Percentiles rank a stretch among this genome's conserved stretches.
phyloP scores from a whole-genome alignment of 2,329 filamentous ascomycete species.

The Hypoxylon sp. region DNA sequence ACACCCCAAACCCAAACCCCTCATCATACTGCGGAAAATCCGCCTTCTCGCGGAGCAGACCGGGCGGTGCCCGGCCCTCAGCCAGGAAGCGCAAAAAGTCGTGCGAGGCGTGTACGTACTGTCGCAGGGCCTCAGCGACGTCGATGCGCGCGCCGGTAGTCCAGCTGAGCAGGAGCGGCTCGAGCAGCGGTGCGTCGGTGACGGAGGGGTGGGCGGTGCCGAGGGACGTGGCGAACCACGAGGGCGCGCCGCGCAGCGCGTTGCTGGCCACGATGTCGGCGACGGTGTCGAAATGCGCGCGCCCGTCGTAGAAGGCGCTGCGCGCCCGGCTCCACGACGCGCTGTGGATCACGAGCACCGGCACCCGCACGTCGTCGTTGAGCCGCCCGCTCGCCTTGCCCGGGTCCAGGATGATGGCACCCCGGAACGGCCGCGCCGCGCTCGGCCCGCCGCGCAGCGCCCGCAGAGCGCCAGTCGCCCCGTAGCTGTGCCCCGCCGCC shows the following conservation, averaged over 20 bases:
- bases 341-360: constrained; percentile 68
- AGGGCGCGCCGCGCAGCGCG: constrained; percentile 52
- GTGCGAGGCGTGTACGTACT: constrained; percentile 67
- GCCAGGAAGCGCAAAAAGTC: constrained; percentile 63
- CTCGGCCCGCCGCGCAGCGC: constrained; percentile 60
- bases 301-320: constrained; percentile 67
- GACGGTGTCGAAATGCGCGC: constrained; percentile 71
- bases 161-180: constrained; percentile 66
- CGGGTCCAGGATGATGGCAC: constrained; percentile 69
- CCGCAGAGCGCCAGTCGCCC: constrained; percentile 69
- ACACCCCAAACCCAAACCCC: constrained; percentile 44
- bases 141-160: constrained; percentile 68
- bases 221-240: constrained; percentile 63
- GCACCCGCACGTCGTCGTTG: constrained; percentile 65
- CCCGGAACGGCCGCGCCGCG: constrained; percentile 57
- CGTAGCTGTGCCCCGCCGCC: constrained; percentile 70
- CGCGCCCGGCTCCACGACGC: constrained; percentile 68
- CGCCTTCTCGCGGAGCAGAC: constrained; percentile 59
- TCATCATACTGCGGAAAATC: constrained; percentile 53
- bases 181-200: constrained; percentile 71
- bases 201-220: constrained; percentile 69
- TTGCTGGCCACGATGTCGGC: constrained; percentile 60
- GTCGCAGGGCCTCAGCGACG: constrained; percentile 61
- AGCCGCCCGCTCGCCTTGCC: constrained; percentile 70
- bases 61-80: constrained; percentile 52